phyloP scores from a whole-genome alignment of 2,329 filamentous ascomycete species.

The Fusarium buxicola region DNA sequence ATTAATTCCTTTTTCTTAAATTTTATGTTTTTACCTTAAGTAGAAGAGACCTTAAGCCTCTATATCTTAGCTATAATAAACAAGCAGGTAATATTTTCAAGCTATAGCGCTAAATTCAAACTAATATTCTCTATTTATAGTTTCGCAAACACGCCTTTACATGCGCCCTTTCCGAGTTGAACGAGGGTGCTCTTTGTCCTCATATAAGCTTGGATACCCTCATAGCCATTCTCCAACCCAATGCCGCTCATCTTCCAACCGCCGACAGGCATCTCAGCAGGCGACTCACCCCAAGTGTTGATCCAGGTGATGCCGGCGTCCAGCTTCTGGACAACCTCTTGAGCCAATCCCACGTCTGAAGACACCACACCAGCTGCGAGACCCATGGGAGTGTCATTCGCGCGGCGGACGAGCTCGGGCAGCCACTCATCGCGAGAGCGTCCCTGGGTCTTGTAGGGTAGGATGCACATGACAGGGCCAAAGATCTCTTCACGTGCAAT shows the following conservation, averaged over 20 bases:
- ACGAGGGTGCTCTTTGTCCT: constrained; percentile 89
- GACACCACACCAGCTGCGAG: constrained; percentile 89
- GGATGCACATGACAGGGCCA: constrained; percentile 85
- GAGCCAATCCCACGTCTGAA: constrained; percentile 77
- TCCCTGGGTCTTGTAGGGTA: constrained; percentile 71
- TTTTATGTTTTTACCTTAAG: no score
- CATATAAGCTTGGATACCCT: constrained; percentile 84
- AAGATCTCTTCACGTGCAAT: constrained; percentile 89
- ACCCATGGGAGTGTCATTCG: constrained; percentile 81
- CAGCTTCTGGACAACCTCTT: constrained; percentile 75
- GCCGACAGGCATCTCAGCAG: constrained; percentile 91
- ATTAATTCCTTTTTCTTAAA: no score
- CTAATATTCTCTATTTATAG: constrained; percentile 57
- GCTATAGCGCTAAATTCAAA: no score
- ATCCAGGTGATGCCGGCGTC: constrained; percentile 92
- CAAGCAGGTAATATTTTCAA: no score
- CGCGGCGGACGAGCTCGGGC: constrained; percentile 76
- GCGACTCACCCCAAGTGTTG: constrained; percentile 93
- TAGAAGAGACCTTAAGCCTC: no score
- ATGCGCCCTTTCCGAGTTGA: constrained; percentile 76
- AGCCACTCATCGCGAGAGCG: constrained; percentile 55
- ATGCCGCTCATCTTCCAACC: constrained; percentile 93
- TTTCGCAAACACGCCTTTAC: constrained; percentile 78
- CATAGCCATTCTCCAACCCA: constrained; percentile 86
- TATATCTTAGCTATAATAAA: no score